Evolutionary conservation across 345 rosid species (phyloP).

Genomic region (Eucalyptus lansdowneana): DNA sequence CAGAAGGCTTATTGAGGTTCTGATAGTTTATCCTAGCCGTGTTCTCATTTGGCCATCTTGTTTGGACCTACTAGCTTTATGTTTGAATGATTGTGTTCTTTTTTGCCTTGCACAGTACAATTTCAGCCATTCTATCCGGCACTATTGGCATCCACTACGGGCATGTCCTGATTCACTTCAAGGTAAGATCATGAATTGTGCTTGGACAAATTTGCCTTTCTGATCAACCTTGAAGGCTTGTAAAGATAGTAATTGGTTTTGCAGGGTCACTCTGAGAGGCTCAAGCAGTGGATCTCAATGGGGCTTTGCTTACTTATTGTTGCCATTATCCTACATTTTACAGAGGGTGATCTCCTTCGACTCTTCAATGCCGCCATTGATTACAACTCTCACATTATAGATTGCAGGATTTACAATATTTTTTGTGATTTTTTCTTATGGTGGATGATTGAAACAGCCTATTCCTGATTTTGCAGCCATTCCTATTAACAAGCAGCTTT

Average conservation of each 20-base stretch:
- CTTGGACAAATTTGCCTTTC: not conserved
- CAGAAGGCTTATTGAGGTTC: slow-evolving; percentile 62
- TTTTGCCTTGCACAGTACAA: slow-evolving; percentile 8
- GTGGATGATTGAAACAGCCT: not conserved
- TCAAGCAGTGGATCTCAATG: slow-evolving; percentile 55
- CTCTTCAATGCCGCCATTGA: not conserved
- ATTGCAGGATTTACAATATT: not conserved
- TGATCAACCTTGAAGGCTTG: not conserved
- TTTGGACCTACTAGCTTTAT: not conserved
- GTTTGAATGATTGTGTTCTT: not conserved
- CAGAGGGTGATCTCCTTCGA: slow-evolving; percentile 22
- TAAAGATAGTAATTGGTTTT: not conserved
- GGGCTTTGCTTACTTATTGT: slow-evolving; percentile 19
- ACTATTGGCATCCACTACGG: slow-evolving; percentile 57
- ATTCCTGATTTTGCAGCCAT: slow-evolving; percentile 25
- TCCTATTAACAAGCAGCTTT: slow-evolving; percentile 66
- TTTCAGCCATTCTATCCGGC: slow-evolving; percentile 54
- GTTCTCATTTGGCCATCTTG: not conserved
- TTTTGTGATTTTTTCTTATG: too few relatives aligned
- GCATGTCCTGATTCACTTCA: slow-evolving; percentile 55
- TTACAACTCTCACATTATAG: not conserved
- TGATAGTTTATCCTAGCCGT: not conserved
- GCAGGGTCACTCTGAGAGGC: slow-evolving; percentile 47
- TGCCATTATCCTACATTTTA: slow-evolving; percentile 42
- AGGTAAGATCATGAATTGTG: slow-evolving; percentile 12